Base-by-base conservation (phyloP, 768 basidiomycete genomes). In the Paxillus rubicundulus region DNA sequence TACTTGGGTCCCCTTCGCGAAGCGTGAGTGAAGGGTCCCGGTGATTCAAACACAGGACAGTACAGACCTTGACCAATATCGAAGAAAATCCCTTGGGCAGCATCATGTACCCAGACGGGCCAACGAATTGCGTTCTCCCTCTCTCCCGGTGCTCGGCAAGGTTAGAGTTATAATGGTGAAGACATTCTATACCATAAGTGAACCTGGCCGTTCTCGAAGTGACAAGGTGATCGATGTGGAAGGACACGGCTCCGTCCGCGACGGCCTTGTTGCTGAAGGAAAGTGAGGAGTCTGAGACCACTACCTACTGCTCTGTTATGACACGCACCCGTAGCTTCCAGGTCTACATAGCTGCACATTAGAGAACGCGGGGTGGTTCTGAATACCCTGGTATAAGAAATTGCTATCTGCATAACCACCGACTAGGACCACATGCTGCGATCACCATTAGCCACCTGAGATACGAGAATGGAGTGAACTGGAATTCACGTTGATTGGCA, bases 361-460 rank as follows among this genome's bases (percentile, higher is more conserved):
- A 1, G 69, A 63, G 16, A 69, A 68, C 17, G 56, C 59, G 1
- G 79, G 60, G 2, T 67, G 61, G 16, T 65, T 58, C 16, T 74
- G 72, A 18, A 84, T 72, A 32, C 69, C 66, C 9, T 55, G 54
- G 48, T 73, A 79, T 13, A 82, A 58, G 65, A 71, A 80, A 21
- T 76, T 73, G 45, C 72, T 80, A 10, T 77, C 74, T 0, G 76
- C 74, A 53, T 79, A 81, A 0, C 79, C 78, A 2, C 80, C 80
- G 1, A 82, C 78, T 2, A 84, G 70, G 38, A 80, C 73, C n/a
- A 75, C 70, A 14, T 70, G 52, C 71, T 71, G 27, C 5, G 3
- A 20, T 7, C 8, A 37, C 14, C 10, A 20, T 58, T 13, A 39
- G 14, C 2, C 1, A 5, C n/a, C 6, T 9, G 14, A 5, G 47